Percentiles rank a stretch among this genome's conserved stretches.
These are phyloP conservation scores for Rhododendron molle DNA, from an alignment of 148 eudicot genomes.

Conservation along the genomic window DNA sequence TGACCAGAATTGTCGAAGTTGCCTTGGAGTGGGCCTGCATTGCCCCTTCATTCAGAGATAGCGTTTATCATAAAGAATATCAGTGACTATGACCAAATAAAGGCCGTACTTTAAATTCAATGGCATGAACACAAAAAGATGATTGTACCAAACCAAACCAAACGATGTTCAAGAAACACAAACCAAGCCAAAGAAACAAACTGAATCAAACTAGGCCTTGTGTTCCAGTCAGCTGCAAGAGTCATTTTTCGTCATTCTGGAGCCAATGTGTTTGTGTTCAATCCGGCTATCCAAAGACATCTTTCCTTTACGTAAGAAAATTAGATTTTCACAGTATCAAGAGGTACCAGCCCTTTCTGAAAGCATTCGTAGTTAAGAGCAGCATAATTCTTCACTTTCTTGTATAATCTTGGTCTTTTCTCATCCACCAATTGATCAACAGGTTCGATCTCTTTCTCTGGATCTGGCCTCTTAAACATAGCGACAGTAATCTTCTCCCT, in stretches of 20 bases:
- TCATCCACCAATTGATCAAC: conserved; percentile 24
- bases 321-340: neutral
- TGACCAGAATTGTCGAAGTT: neutral
- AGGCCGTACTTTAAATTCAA: neutral
- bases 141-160: neutral
- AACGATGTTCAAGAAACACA: neutral
- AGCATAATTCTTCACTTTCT: conserved; percentile 25
- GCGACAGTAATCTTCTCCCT: conserved; percentile 38
- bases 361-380: conserved; percentile 1
- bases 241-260: neutral
- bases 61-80: neutral
- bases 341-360: conserved; percentile 1
- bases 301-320: neutral
- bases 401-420: conserved; percentile 32
- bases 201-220: neutral
- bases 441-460: conserved; percentile 24
- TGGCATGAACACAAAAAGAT: neutral
- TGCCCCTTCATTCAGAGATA: neutral
- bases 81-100: neutral
- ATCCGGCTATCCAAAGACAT: neutral
- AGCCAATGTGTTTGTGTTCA: neutral
- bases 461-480: conserved; percentile 27
- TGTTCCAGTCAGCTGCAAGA: neutral
- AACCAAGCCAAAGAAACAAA: neutral
- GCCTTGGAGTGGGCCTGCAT: neutral